Percentiles rank a stretch among this genome's conserved stretches.
Evolutionary conservation across 176 grass and related monocot species (phyloP).

Genomic region (Zoysia japonica): DNA sequence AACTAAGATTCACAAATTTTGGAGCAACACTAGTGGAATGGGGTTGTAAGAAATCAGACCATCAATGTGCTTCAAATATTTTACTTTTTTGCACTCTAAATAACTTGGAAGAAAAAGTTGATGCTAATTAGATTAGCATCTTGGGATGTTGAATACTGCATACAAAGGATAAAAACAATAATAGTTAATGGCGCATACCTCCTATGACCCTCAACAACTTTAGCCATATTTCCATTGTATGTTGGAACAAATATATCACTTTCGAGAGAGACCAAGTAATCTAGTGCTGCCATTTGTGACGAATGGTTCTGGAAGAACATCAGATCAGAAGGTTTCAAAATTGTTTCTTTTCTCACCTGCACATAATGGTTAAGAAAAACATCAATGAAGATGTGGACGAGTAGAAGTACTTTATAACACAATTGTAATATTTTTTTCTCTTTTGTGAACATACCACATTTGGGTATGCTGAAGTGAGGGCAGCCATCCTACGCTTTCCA

Average conservation of each 20-base stretch:
- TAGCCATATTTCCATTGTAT: slow-evolving; percentile 97
- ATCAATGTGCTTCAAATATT: neutral
- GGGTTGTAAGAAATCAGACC: neutral
- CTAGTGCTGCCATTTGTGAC: slow-evolving; percentile 94
- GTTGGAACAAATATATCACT: slow-evolving; percentile 95
- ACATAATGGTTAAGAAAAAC: slow-evolving; percentile 15
- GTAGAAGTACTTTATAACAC: neutral
- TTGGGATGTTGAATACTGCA: neutral
- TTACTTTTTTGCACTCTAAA: neutral
- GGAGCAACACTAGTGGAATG: neutral
- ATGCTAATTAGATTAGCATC: neutral
- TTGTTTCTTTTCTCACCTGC: slow-evolving; percentile 88
- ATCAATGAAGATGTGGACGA: slow-evolving; percentile 1
- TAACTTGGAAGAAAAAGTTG: neutral
- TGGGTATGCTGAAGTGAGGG: slow-evolving; percentile 72
- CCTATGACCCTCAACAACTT: slow-evolving; percentile 92
- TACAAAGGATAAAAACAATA: neutral
- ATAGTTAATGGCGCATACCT: slow-evolving; percentile 48
- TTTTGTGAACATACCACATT: slow-evolving; percentile 65
- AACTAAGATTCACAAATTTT: neutral
- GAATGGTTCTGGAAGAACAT: slow-evolving; percentile 97
- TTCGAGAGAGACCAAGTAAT: slow-evolving; percentile 92
- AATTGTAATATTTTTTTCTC: neutral
- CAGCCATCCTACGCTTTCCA: slow-evolving; percentile 71
- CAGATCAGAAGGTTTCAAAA: slow-evolving; percentile 70